Percentiles rank a stretch among this genome's conserved stretches.
Conservation (phyloP, 441 rosid genomes). For the Erodium moschatum region DNA sequence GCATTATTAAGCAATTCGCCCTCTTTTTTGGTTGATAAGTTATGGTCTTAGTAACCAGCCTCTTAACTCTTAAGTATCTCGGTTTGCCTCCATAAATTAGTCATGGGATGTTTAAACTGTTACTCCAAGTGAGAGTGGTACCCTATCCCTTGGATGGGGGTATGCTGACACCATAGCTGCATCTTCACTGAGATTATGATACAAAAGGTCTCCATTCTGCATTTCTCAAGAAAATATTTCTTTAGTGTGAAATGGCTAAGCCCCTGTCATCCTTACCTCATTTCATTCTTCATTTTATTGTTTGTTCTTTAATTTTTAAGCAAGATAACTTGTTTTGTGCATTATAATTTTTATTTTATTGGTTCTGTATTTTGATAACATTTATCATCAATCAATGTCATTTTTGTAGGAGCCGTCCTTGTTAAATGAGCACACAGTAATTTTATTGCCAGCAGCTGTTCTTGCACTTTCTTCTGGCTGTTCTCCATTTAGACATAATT, state of each 20-base stretch:
- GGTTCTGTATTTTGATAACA: neutral
- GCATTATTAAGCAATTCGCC: too few species aligned
- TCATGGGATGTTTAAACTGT: neutral
- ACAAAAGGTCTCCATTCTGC: too few species aligned
- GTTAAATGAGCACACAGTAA: slow-evolving; percentile 46
- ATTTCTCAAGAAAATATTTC: too few species aligned
- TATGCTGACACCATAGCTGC: too few species aligned
- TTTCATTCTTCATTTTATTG: slow-evolving; percentile 4
- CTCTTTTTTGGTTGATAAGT: slow-evolving; percentile 1
- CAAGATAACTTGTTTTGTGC: neutral
- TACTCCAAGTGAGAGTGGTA: neutral
- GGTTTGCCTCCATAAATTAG: neutral
- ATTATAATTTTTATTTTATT: slow-evolving; percentile 8
- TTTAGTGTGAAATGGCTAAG: neutral
- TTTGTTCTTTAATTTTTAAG: neutral
- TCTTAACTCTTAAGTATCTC: neutral
- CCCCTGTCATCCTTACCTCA: neutral
- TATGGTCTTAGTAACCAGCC: neutral
- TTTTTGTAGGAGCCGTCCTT: slow-evolving; percentile 47
- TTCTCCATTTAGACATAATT: slow-evolving; percentile 38
- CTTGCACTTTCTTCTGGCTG: slow-evolving; percentile 75
- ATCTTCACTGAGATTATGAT: too few species aligned
- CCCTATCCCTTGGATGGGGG: slow-evolving; percentile 1
- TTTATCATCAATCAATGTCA: slow-evolving; percentile 17
- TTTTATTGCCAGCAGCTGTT: slow-evolving; percentile 71